Percentiles rank a stretch among this genome's conserved stretches.
phyloP scores from a whole-genome alignment of 1,284 basidiomycete species.

The Cryptococcus floricola region DNA sequence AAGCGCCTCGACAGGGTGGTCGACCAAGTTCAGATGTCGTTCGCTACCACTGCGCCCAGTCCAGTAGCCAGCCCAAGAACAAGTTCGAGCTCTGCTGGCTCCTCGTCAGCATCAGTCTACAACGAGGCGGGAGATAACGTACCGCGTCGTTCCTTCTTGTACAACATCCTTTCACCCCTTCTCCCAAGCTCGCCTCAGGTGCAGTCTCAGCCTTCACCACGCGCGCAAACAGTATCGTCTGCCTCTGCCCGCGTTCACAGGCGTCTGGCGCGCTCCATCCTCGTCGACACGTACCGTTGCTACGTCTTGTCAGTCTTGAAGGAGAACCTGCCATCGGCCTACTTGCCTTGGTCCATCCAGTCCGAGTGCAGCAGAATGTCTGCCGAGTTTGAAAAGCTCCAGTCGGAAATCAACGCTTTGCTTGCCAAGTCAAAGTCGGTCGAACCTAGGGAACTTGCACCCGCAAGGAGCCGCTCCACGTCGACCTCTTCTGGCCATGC shows the following conservation, averaged over 20 bases:
- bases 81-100: not conserved
- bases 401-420: conserved; percentile 29
- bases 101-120: conserved; percentile 13
- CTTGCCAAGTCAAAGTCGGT: conserved; percentile 21
- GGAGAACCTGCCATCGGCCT: conserved; percentile 37
- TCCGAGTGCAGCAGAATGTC: conserved; percentile 33
- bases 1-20: conserved; percentile 38
- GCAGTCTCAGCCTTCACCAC: conserved; percentile 1
- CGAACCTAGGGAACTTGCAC: not conserved
- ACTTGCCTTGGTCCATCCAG: conserved; percentile 41
- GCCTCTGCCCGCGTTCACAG: conserved; percentile 57
- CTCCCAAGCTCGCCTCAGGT: conserved; percentile 15
- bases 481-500: conserved; percentile 5
- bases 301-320: conserved; percentile 58
- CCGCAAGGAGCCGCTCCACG: conserved; percentile 14
- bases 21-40: conserved; percentile 46
- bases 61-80: conserved; percentile 13
- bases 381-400: conserved; percentile 32
- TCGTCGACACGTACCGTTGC: conserved; percentile 70
- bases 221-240: conserved; percentile 14
- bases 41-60: conserved; percentile 27
- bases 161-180: conserved; percentile 44
- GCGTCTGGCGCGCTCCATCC: conserved; percentile 64
- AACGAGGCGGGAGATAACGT: conserved; percentile 7
- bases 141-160: conserved; percentile 40